Evolutionary conservation across 148 eudicot species (phyloP).

Genomic region (Camellia lanceoleosa): DNA sequence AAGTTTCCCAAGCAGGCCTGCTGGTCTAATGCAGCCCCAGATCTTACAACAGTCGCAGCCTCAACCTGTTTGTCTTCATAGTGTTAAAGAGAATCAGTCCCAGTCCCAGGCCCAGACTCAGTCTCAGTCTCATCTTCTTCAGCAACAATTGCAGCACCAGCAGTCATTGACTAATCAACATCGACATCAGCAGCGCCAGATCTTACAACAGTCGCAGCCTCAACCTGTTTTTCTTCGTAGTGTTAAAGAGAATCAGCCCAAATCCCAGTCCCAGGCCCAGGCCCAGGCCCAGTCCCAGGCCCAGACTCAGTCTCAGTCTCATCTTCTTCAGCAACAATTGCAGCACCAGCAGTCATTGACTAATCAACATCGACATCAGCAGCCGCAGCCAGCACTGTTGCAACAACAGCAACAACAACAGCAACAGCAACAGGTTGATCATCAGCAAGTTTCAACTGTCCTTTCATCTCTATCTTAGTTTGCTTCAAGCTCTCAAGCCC

Average conservation of each 20-base stretch:
- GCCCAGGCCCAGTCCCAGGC: background rate
- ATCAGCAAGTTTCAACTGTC: slow-evolving; percentile 18
- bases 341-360: slow-evolving; percentile 43
- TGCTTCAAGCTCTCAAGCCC: slow-evolving; percentile 47
- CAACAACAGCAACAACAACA: slow-evolving; percentile 34
- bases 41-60: slow-evolving; percentile 14
- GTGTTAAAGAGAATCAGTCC: background rate
- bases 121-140: slow-evolving; percentile 43
- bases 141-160: slow-evolving; percentile 57
- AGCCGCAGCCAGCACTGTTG: slow-evolving; percentile 11
- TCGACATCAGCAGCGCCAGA: slow-evolving; percentile 39
- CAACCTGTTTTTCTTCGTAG: background rate
- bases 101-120: background rate
- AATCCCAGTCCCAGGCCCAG: background rate
- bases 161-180: slow-evolving; percentile 41
- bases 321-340: slow-evolving; percentile 54
- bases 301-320: slow-evolving; percentile 29
- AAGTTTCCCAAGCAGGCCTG: slow-evolving; percentile 31
- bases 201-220: slow-evolving; percentile 14
- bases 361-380: slow-evolving; percentile 46
- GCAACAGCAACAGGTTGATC: slow-evolving; percentile 10
- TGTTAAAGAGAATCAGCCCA: background rate
- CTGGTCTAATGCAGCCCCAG: slow-evolving; percentile 39
- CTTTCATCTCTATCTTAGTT: slow-evolving; percentile 42
- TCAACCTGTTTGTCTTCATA: background rate